A percentile compares a stretch with the other conserved stretches of the same genome.
Evolutionary conservation across 345 rosid genomes (phyloP).

Genomic region (Citrus mangshanensis): DNA sequence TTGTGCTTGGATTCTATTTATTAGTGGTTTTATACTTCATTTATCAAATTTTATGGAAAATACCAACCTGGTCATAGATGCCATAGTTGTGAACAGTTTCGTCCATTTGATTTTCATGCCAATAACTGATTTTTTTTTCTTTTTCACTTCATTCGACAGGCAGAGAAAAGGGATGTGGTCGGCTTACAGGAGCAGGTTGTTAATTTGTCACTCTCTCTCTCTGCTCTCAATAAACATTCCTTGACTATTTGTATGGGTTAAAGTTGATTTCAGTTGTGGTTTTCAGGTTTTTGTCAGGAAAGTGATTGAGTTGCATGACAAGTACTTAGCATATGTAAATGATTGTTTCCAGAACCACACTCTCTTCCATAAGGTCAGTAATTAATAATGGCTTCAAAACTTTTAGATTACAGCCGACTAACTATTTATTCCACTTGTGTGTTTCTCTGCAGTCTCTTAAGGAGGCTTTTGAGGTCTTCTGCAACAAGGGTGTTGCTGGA

Average conservation of each 20-base stretch:
- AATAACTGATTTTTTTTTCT: conserved; percentile 2
- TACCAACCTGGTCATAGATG: neutral
- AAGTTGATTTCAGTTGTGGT: conserved; percentile 17
- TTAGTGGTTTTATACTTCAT: neutral
- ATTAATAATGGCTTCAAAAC: neutral
- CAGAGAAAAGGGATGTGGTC: conserved; percentile 31
- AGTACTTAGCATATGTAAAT: conserved; percentile 52
- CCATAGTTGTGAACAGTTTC: neutral
- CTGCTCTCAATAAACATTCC: neutral
- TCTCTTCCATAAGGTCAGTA: conserved; percentile 66
- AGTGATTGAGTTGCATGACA: conserved; percentile 70
- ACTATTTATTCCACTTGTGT: neutral
- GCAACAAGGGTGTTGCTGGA: conserved; percentile 67
- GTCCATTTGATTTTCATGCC: neutral
- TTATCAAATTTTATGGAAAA: neutral
- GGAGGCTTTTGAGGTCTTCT: conserved; percentile 69
- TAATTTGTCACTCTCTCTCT: neutral
- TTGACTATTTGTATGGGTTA: neutral
- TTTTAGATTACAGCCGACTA: neutral
- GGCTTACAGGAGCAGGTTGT: conserved; percentile 65
- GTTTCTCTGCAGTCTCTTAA: conserved; percentile 47
- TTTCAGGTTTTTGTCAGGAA: conserved; percentile 61
- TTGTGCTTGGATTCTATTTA: neutral
- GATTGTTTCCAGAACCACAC: conserved; percentile 64
- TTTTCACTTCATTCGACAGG: conserved; percentile 15